Conservation (phyloP, 2,329 filamentous ascomycete genomes). For the Phoma sp. region DNA sequence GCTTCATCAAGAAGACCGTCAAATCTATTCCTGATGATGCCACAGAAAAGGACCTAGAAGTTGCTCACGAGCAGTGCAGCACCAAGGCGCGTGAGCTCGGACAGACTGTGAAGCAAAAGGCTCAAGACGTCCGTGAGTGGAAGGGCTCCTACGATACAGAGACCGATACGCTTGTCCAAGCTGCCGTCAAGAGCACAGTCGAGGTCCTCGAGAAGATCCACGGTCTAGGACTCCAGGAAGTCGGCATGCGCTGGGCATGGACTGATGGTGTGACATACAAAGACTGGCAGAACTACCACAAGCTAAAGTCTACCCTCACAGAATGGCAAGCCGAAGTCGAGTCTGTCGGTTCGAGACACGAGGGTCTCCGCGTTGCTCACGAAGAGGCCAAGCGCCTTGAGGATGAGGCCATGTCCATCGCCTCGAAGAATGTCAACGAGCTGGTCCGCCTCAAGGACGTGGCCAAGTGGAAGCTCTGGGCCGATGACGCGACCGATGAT, state of each 20-base stretch:
- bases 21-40: slow-evolving; percentile 64
- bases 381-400: slow-evolving; percentile 73
- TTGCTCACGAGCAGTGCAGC: slow-evolving; percentile 60
- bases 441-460: slow-evolving; percentile 82
- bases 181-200: slow-evolving; percentile 80
- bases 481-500: slow-evolving; percentile 76
- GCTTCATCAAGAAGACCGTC: slow-evolving; percentile 65
- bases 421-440: slow-evolving; percentile 79
- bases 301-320: slow-evolving; percentile 80
- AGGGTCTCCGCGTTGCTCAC: slow-evolving; percentile 72
- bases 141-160: slow-evolving; percentile 73
- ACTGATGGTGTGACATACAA: slow-evolving; percentile 95
- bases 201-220: slow-evolving; percentile 82
- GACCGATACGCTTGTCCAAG: slow-evolving; percentile 70
- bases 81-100: slow-evolving; percentile 70
- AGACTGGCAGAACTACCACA: slow-evolving; percentile 95
- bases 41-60: slow-evolving; percentile 58
- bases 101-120: slow-evolving; percentile 74
- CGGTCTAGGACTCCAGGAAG: slow-evolving; percentile 84
- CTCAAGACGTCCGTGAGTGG: slow-evolving; percentile 79
- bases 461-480: slow-evolving; percentile 80
- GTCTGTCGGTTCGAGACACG: slow-evolving; percentile 75
- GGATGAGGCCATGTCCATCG: slow-evolving; percentile 78
- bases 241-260: slow-evolving; percentile 93
- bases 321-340: slow-evolving; percentile 86